phyloP scores from a whole-genome alignment of 306 rosid species.

The Acmispon strigosus region DNA sequence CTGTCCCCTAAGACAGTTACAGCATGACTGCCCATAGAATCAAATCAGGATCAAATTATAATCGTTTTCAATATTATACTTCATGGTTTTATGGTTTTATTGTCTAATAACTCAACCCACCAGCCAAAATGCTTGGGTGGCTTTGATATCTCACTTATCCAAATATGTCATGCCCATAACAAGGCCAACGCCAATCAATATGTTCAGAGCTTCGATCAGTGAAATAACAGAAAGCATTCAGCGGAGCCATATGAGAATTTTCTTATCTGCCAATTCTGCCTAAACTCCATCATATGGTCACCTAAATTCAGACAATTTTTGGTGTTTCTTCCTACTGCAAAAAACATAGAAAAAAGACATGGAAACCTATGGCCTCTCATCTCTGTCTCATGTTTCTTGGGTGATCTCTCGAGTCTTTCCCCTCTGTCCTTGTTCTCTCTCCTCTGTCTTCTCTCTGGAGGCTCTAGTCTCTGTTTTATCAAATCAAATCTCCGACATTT shows the following conservation, averaged over 20 bases:
- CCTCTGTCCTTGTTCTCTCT: not conserved
- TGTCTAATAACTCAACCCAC: not conserved
- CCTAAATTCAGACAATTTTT: not conserved
- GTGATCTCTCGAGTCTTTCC: not conserved
- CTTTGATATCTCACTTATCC: not conserved
- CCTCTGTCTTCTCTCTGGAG: not conserved
- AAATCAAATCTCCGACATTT: conserved; percentile 3
- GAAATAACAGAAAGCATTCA: conserved; percentile 13
- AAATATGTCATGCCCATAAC: not conserved
- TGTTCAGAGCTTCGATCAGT: not conserved
- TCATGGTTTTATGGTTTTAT: not conserved
- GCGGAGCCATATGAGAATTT: not conserved
- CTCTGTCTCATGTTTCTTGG: not conserved
- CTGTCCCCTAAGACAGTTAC: not conserved
- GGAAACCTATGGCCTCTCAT: not conserved
- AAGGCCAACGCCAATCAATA: not conserved
- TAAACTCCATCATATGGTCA: not conserved
- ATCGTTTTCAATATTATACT: not conserved
- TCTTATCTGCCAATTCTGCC: not conserved
- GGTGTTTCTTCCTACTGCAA: not conserved
- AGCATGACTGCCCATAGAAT: not conserved
- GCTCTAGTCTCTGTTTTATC: not conserved
- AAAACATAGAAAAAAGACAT: not conserved
- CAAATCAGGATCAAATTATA: conserved; percentile 12
- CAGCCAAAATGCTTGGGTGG: not conserved